Evolutionary conservation across 2,329 filamentous ascomycete genomes (phyloP), one percentile per base, ranked within the genome.

Genomic region (Clonostachys solani): DNA sequence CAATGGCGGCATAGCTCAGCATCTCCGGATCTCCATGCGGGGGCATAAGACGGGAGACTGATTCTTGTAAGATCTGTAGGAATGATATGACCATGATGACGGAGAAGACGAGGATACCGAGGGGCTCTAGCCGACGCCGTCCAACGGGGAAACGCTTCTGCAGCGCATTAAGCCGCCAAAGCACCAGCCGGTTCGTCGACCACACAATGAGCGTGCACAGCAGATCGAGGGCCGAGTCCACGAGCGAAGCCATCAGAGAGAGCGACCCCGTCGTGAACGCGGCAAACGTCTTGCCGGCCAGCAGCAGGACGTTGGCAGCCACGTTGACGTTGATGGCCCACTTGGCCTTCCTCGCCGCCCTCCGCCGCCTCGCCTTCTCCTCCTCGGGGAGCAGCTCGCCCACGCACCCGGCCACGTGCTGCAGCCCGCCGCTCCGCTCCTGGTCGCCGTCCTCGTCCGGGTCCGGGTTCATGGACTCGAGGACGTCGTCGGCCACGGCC

Each of bases 31-130:
- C 70, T 51, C 80, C 84, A 50, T 89, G 75, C 2, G 70, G 61
- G 2, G 73, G 72, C 5, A 75, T 69, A 8, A 92, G 72, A 5
- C 81, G 77, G 45, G 79, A 73, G 16, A 86, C 62, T 41, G 85
- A 87, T 62, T 89, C 77, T 12, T 90, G 72, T 17, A 78, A 80
- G 40, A 92, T 87, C 65, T 92, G 87, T 51, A 83, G 76, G 65
- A 92, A 92, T 0, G 86, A 87, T 0, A 86, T 89, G 52, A 92
- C 85, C 87, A 92, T 92, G 61, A 92, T 87, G 52, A 90, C 79
- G 17, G 84, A 86, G 66, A 92, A 92, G 38, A 92, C 81, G 2
- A 92, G 72, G 9, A 92, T 84, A 16, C 87, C 87, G 4, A 92
- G 74, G 0, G 87, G 87, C 56, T 92, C 87, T 19, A 92, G 72